These are phyloP conservation scores for Leccinum fibrillosum DNA, from an alignment of 768 basidiomycete genomes.

Conservation along the genomic window DNA sequence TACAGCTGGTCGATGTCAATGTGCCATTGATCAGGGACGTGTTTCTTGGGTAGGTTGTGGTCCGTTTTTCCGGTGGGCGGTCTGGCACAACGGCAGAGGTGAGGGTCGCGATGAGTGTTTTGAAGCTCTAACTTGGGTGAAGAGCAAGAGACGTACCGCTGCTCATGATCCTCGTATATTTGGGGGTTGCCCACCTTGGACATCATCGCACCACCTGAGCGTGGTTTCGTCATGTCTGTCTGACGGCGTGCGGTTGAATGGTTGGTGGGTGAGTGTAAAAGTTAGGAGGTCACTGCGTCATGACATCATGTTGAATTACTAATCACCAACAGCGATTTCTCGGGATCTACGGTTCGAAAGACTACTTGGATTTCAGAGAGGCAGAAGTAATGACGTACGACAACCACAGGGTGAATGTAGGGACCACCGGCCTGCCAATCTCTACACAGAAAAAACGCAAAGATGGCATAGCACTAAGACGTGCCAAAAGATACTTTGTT, in stretches of 20 bases:
- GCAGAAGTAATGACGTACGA: background rate
- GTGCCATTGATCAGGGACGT: constrained; percentile 35
- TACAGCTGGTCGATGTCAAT: constrained; percentile 33
- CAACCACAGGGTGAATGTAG: constrained; percentile 11
- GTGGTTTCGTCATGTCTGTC: constrained; percentile 16
- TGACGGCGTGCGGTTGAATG: background rate
- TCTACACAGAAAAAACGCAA: constrained; percentile 10
- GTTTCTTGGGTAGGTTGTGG: constrained; percentile 25
- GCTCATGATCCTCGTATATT: constrained; percentile 46
- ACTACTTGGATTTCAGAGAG: background rate
- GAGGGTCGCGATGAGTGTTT: background rate
- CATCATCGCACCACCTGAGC: constrained; percentile 41
- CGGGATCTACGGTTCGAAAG: background rate
- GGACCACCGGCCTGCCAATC: constrained; percentile 32
- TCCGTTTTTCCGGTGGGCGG: constrained; percentile 17
- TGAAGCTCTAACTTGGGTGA: background rate
- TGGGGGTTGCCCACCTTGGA: constrained; percentile 50
- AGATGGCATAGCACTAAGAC: constrained; percentile 32
- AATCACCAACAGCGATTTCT: background rate
- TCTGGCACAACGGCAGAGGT: constrained; percentile 11
- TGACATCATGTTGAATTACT: constrained; percentile 14
- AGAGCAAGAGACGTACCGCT: constrained; percentile 35
- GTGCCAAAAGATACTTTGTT: constrained; percentile 21
- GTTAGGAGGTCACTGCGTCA: background rate
- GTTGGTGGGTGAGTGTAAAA: background rate